Conservation (phyloP, 306 rosid species). For the Dryas alaskensis region DNA sequence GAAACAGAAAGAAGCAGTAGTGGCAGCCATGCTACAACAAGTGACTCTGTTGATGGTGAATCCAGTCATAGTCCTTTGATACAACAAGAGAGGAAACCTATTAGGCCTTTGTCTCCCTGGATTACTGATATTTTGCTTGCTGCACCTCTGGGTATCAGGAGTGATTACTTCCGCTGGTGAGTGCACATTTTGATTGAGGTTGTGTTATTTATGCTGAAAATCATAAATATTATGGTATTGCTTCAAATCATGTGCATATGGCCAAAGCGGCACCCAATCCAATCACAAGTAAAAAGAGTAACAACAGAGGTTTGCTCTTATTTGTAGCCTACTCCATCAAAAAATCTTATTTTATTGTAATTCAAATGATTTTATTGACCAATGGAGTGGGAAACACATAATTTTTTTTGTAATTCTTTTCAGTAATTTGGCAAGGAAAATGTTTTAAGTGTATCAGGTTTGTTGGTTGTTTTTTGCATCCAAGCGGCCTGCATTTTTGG, state of each 20-base stretch:
- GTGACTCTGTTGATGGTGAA: conserved; percentile 53
- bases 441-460: not conserved
- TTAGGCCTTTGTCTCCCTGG: conserved; percentile 94
- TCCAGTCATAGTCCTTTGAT: conserved; percentile 40
- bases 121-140: conserved; percentile 85
- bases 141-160: conserved; percentile 89
- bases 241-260: not conserved
- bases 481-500: not conserved
- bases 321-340: not conserved
- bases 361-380: not conserved
- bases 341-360: not conserved
- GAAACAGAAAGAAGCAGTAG: conserved; percentile 83
- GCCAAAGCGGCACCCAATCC: not conserved
- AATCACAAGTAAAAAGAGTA: not conserved
- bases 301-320: not conserved
- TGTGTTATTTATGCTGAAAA: not conserved
- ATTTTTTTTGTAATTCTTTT: not conserved
- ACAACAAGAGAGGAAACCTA: conserved; percentile 83
- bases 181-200: conserved; percentile 25
- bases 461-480: not conserved
- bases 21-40: conserved; percentile 79
- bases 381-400: not conserved
- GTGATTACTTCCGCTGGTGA: conserved; percentile 98
- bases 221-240: not conserved
- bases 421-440: not conserved